These are phyloP conservation scores for Nothophytophthora sp. DNA, from an alignment of 352 stramenopile genomes.

Conservation along the genomic window DNA sequence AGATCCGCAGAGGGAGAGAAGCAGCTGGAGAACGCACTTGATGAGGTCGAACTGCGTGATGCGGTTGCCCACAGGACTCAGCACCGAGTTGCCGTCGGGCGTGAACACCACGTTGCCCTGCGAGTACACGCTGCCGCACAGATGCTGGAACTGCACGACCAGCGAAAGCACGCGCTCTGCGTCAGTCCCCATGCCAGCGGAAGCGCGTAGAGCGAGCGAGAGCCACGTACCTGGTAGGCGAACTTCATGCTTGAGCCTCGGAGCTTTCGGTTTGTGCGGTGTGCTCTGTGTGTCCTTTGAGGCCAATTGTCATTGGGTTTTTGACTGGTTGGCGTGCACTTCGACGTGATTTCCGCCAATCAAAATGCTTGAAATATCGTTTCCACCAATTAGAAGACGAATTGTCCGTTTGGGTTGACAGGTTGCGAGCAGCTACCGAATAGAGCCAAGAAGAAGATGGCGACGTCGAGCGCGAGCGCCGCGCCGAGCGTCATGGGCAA, in stretches of 20 bases:
- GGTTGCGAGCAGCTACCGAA: no score
- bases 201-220: no score
- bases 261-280: no score
- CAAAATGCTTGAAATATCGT: not conserved
- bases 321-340: slow-evolving; percentile 43
- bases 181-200: no score
- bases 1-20: no score
- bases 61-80: slow-evolving; percentile 93
- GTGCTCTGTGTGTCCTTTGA: slow-evolving; percentile 6
- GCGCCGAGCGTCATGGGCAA: slow-evolving; percentile 49
- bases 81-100: slow-evolving; percentile 90
- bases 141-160: slow-evolving; percentile 88
- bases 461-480: slow-evolving; percentile 24
- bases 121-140: slow-evolving; percentile 94
- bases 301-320: slow-evolving; percentile 9
- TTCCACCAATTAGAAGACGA: slow-evolving; percentile 31
- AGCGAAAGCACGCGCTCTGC: no score
- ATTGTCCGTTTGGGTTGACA: no score
- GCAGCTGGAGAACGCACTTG: slow-evolving; percentile 78
- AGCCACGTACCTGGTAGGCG: slow-evolving; percentile 73
- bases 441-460: slow-evolving; percentile 31
- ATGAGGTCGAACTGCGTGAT: slow-evolving; percentile 95
- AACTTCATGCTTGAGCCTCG: no score
- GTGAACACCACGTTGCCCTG: slow-evolving; percentile 94
- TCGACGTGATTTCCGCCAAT: slow-evolving; percentile 35